These are phyloP conservation scores for Backusella australiensis DNA, from an alignment of 192 early-diverging fungal species.

Conservation along the genomic window DNA sequence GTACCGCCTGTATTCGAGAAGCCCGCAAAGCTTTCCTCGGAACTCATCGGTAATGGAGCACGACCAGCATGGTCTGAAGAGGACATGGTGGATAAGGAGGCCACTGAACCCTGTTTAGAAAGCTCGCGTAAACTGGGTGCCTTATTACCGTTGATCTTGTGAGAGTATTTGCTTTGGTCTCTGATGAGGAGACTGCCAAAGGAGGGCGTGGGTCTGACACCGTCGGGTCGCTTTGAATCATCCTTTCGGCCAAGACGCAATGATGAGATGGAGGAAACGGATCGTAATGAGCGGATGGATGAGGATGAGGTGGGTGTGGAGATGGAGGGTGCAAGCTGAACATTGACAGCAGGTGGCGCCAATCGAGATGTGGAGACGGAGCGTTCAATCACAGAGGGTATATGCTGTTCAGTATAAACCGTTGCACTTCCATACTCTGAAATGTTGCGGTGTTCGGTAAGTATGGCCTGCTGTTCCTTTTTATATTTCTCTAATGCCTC, in stretches of 20 bases:
- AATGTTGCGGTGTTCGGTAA: neutral
- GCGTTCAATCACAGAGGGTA: constrained; percentile 5
- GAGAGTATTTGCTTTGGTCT: constrained; percentile 9
- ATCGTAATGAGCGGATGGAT: constrained; percentile 3
- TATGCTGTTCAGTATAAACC: too few relatives aligned
- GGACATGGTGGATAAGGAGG: constrained; percentile 17
- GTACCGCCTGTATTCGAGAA: neutral
- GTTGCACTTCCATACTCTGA: neutral
- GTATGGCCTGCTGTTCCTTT: neutral
- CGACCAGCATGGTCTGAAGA: neutral
- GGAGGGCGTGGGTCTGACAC: neutral
- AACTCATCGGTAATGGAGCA: neutral
- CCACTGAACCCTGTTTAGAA: neutral
- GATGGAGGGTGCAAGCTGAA: constrained; percentile 22
- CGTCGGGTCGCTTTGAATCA: neutral
- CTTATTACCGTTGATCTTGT: neutral
- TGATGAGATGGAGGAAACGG: constrained; percentile 18
- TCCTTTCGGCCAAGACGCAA: constrained; percentile 15
- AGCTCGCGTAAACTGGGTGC: neutral
- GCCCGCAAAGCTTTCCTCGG: neutral
- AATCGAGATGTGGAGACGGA: constrained; percentile 23
- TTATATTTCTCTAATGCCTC: neutral
- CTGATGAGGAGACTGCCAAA: constrained; percentile 14
- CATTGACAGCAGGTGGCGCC: constrained; percentile 10
- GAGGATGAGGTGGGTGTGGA: constrained; percentile 21